phyloP scores from a whole-genome alignment of 306 rosid species.

The Fragaria nilgerrensis region DNA sequence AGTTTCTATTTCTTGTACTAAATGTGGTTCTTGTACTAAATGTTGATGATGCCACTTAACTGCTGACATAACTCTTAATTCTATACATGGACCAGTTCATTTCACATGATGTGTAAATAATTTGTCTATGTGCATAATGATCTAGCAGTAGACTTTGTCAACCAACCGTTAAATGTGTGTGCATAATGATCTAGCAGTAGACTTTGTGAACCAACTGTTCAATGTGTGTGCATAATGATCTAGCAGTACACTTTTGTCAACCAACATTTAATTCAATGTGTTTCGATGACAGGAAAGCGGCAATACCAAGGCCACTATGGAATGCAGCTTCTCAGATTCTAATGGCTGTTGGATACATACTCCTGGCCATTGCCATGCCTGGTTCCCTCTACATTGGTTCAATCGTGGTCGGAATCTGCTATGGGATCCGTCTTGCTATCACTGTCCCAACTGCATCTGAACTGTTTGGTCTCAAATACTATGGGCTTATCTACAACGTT shows the following conservation, averaged over 20 bases:
- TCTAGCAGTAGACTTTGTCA: not conserved
- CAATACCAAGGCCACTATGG: constrained; percentile 74
- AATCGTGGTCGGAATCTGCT: constrained; percentile 67
- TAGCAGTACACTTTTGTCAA: not conserved
- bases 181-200: not conserved
- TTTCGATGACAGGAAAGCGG: constrained; percentile 46
- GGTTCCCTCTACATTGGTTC: constrained; percentile 86
- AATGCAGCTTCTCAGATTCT: constrained; percentile 72
- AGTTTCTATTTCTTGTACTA: not conserved
- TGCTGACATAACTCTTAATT: not conserved
- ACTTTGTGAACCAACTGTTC: not conserved
- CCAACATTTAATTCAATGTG: not conserved
- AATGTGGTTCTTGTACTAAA: not conserved
- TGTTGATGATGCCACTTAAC: not conserved
- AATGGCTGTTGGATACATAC: constrained; percentile 79
- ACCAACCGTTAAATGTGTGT: not conserved
- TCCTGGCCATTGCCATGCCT: constrained; percentile 72
- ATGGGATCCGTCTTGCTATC: constrained; percentile 70
- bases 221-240: not conserved
- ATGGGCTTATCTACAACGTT: constrained; percentile 74
- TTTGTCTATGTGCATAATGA: not conserved
- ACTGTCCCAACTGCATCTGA: constrained; percentile 81
- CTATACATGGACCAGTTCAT: not conserved
- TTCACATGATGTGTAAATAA: not conserved
- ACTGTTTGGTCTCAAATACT: constrained; percentile 82